These are phyloP conservation scores for Amaranthus palmeri DNA, from an alignment of 148 eudicot genomes.

Conservation along the genomic window DNA sequence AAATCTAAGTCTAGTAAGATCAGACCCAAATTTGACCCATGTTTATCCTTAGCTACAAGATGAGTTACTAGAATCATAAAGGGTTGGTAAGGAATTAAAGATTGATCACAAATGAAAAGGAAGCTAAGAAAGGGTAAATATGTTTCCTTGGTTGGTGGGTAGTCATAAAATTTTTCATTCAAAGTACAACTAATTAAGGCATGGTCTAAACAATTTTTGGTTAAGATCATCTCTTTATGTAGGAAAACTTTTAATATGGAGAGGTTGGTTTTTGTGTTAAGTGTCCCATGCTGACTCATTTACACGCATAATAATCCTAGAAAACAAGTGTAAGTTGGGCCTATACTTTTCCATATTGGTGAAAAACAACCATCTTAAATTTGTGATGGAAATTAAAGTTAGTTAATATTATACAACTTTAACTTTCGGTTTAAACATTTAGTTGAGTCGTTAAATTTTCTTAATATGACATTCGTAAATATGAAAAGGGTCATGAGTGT, in stretches of 20 bases:
- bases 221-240: constrained; percentile 3
- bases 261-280: constrained; percentile 9
- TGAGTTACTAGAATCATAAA: background rate
- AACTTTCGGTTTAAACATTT: too few species aligned
- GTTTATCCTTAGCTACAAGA: background rate
- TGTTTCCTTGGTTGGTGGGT: constrained; percentile 7
- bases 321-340: constrained; percentile 18
- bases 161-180: background rate
- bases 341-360: constrained; percentile 18
- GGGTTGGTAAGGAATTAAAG: background rate
- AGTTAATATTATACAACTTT: too few species aligned
- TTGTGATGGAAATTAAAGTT: constrained; percentile 8
- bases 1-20: too few species aligned
- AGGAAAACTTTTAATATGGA: background rate
- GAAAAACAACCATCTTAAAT: constrained; percentile 14
- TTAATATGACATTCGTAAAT: too few species aligned
- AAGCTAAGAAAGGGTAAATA: background rate
- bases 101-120: constrained; percentile 1
- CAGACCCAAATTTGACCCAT: too few species aligned
- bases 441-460: too few species aligned
- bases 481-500: too few species aligned
- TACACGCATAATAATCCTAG: constrained; percentile 28
- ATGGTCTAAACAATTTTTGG: background rate
- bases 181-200: background rate
- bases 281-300: constrained; percentile 43